Evolutionary conservation across 495 filamentous ascomycete species (phyloP).

Genomic region (Parathielavia appendiculata): DNA sequence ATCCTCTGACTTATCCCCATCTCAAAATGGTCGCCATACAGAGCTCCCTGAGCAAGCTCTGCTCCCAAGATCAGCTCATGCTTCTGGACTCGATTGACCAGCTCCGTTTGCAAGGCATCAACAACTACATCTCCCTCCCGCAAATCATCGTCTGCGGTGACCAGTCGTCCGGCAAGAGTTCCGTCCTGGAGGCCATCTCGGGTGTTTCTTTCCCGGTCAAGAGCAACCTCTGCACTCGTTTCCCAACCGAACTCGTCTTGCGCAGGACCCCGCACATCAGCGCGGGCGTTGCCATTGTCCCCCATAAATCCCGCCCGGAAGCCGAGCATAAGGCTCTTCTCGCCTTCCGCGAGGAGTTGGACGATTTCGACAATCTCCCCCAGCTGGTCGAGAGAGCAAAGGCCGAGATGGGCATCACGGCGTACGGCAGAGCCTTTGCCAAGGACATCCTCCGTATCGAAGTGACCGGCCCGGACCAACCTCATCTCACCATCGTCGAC

Average conservation of each 20-base stretch:
- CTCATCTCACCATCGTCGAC: conserved; percentile 64
- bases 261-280: conserved; percentile 26
- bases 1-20: too few relatives aligned
- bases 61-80: conserved; percentile 29
- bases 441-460: conserved; percentile 66
- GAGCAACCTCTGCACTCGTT: too few relatives aligned
- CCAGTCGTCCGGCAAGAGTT: too few relatives aligned
- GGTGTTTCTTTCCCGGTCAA: too few relatives aligned
- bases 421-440: conserved; percentile 44
- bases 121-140: too few relatives aligned
- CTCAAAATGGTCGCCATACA: too few relatives aligned
- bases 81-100: too few relatives aligned
- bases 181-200: too few relatives aligned
- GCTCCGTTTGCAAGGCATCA: too few relatives aligned
- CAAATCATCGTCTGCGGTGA: too few relatives aligned
- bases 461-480: conserved; percentile 55
- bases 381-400: conserved; percentile 48
- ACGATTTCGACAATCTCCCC: conserved; percentile 33
- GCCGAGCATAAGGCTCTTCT: conserved; percentile 23
- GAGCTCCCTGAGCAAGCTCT: conserved; percentile 26
- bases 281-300: conserved; percentile 46
- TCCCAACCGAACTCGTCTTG: too few relatives aligned
- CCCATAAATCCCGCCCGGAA: conserved; percentile 25
- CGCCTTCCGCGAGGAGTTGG: conserved; percentile 24
- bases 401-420: conserved; percentile 7